Base-by-base conservation (phyloP, 805 yeast genomes). In the Candida cerambycidarum region DNA sequence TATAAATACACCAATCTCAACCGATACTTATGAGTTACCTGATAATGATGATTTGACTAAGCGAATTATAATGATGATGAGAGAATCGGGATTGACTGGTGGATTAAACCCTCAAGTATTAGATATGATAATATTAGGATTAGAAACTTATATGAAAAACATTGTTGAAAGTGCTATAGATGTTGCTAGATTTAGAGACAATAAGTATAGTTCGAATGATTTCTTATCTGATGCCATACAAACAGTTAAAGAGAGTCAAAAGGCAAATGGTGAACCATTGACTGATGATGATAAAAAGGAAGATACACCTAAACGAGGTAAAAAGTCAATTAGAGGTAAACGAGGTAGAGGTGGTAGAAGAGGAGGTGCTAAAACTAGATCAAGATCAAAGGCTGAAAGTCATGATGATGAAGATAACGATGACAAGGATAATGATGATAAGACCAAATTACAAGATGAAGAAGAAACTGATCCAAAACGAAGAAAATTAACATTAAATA, bases 81-180 rank as follows among this genome's bases (percentile, higher is more conserved):
- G 97, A 54, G 98, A 93, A 56, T 81, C 89, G 58, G 99, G 99
- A 0, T 67, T 93, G 7, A 74, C 89, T 0, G 96, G 96, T 0
- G 79, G 82, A 12, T 72, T 92, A n/a, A 82, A 80, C 34, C 75
- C 82, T n/a, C 82, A 80, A 15, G 86, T 85, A 5, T 77, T 86
- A n/a, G 95, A 89, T 42, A 67, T 93, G 14, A 59, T 90, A 48
- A 68, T 82, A 16, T 62, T 85, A n/a, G 97, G 97, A 0, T 67
- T 93, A 32, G 97, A 92, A 56, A 71, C 77, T 25, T 92, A 89
- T 63, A 63, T 93, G 50, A 85, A 83, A 53, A 78, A 80, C 45
- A 68, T 90, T 9, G 63, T 92, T 5, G 93, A 88, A 54, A 78
- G 79, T 49, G 80, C 89, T 2, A 76, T 88, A 33, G 95, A 86